Percentiles rank a stretch among this genome's conserved stretches.
phyloP scores from a whole-genome alignment of 768 basidiomycete species.

The Russula sp. region DNA sequence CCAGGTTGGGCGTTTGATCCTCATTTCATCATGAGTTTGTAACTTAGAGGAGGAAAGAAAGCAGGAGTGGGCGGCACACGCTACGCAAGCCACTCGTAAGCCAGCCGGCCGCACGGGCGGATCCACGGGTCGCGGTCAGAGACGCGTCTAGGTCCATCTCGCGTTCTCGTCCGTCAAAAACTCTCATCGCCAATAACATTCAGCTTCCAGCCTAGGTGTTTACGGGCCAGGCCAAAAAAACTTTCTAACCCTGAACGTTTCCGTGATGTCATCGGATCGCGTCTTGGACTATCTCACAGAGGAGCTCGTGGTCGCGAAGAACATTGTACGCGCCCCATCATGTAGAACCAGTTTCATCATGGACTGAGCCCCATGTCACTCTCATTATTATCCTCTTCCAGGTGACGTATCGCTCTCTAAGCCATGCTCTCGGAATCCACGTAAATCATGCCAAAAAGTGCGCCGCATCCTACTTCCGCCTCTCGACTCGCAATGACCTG shows the following conservation, averaged over 20 bases:
- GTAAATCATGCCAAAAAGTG: slow-evolving; percentile 81
- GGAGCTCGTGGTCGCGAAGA: slow-evolving; percentile 45
- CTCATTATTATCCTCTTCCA: slow-evolving; percentile 34
- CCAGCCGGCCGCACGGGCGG: too few relatives aligned
- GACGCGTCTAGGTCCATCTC: too few relatives aligned
- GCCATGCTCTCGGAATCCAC: slow-evolving; percentile 65
- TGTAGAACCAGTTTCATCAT: not conserved
- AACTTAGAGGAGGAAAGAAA: too few relatives aligned
- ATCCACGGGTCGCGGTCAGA: too few relatives aligned
- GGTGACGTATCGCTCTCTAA: slow-evolving; percentile 80
- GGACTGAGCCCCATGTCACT: not conserved
- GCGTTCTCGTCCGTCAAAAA: not conserved
- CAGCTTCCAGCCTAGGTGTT: not conserved
- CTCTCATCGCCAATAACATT: not conserved
- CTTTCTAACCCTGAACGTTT: not conserved
- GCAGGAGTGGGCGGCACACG: too few relatives aligned
- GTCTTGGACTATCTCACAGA: slow-evolving; percentile 46
- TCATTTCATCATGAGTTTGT: too few relatives aligned
- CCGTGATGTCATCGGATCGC: slow-evolving; percentile 27
- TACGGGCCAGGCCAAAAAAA: not conserved
- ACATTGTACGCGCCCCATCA: slow-evolving; percentile 40
- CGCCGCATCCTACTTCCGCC: slow-evolving; percentile 35
- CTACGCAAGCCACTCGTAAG: too few relatives aligned
- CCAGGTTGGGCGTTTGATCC: too few relatives aligned
- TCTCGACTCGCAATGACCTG: slow-evolving; percentile 1